These are phyloP conservation scores for Schizonepeta tenuifolia DNA, from an alignment of 257 asterid genomes.

Conservation along the genomic window DNA sequence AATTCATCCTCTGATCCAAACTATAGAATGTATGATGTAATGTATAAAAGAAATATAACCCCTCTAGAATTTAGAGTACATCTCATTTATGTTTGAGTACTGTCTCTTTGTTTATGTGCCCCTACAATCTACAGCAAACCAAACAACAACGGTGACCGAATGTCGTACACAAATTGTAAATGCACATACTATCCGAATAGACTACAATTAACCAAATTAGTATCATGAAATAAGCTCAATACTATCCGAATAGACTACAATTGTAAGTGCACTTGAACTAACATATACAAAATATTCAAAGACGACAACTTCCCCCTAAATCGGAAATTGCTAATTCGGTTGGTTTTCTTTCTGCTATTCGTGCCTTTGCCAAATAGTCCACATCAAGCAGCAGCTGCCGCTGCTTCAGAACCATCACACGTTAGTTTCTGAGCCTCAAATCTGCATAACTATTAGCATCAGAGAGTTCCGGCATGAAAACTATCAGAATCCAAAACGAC, in stretches of 20 bases:
- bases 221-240: too few species aligned
- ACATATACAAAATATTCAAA: too few species aligned
- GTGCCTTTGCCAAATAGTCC: background rate
- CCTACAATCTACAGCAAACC: conserved; percentile 22
- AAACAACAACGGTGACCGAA: too few species aligned
- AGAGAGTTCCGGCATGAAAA: background rate
- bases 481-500: background rate
- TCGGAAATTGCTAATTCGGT: too few species aligned
- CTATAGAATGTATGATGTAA: conserved; percentile 20
- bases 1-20: conserved; percentile 25
- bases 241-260: too few species aligned
- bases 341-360: background rate
- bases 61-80: conserved; percentile 31
- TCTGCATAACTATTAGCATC: background rate
- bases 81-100: conserved; percentile 23
- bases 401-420: background rate
- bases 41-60: conserved; percentile 40
- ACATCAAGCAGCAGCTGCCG: background rate
- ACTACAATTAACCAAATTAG: too few species aligned
- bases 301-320: too few species aligned
- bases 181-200: too few species aligned
- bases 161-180: too few species aligned
- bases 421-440: background rate
- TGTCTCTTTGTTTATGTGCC: conserved; percentile 15
- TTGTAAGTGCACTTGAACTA: too few species aligned